Conservation (phyloP, 1,284 basidiomycete species). For the Schizopora paradoxa region DNA sequence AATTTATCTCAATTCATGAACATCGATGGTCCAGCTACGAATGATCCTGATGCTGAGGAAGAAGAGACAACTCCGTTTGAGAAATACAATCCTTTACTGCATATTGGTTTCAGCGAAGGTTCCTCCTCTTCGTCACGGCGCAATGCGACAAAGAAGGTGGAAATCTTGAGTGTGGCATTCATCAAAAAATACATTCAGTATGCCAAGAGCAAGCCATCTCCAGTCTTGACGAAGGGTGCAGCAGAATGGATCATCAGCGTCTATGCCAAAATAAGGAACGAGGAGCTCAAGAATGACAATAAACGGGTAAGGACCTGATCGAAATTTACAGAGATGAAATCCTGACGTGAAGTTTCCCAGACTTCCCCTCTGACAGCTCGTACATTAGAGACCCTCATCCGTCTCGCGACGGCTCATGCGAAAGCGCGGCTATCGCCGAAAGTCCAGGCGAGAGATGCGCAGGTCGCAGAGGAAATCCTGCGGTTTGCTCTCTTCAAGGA, state of each 20-base stretch:
- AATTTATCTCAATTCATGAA: slow-evolving; percentile 83
- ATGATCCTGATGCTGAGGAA: slow-evolving; percentile 49
- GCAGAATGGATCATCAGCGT: slow-evolving; percentile 93
- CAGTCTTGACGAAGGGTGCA: slow-evolving; percentile 86
- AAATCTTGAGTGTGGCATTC: slow-evolving; percentile 90
- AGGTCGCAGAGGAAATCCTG: slow-evolving; percentile 90
- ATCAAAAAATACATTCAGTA: slow-evolving; percentile 99
- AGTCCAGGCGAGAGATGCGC: slow-evolving; percentile 85
- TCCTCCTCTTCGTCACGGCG: slow-evolving; percentile 55
- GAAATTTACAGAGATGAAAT: slow-evolving; percentile 2
- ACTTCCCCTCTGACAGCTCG: slow-evolving; percentile 97
- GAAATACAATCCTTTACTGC: slow-evolving; percentile 94
- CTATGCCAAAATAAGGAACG: slow-evolving; percentile 90
- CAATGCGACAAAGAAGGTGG: slow-evolving; percentile 61
- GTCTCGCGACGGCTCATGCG: slow-evolving; percentile 95
- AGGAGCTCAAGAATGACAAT: slow-evolving; percentile 85
- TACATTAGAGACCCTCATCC: slow-evolving; percentile 98
- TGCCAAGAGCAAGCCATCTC: slow-evolving; percentile 84
- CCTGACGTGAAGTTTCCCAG: slow-evolving; percentile 36
- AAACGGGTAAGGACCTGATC: slow-evolving; percentile 61
- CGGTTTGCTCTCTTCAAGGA: slow-evolving; percentile 98
- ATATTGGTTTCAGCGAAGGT: slow-evolving; percentile 61
- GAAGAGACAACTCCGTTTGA: slow-evolving; percentile 84
- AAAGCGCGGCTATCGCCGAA: slow-evolving; percentile 87
- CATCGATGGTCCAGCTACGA: slow-evolving; percentile 68